Evolutionary conservation across 192 early-diverging fungal species (phyloP).

Genomic region (Podila verticillata): DNA sequence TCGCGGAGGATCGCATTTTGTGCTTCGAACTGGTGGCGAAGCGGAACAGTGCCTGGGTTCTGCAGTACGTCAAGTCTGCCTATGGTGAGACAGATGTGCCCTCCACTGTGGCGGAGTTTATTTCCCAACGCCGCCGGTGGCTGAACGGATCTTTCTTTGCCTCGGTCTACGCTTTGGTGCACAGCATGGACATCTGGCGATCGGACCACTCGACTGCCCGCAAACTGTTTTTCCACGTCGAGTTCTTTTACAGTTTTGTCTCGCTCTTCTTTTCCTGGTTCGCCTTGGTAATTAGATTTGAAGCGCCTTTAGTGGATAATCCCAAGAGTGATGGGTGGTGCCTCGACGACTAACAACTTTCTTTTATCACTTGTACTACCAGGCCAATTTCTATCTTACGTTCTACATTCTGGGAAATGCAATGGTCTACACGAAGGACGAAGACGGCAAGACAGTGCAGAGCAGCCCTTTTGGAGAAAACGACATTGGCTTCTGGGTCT

Average conservation of each 20-base stretch:
- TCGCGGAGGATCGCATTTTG: slow-evolving; percentile 87
- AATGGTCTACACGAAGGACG: slow-evolving; percentile 42
- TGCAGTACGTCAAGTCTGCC: slow-evolving; percentile 77
- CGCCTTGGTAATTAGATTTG: slow-evolving; percentile 65
- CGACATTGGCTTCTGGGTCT: slow-evolving; percentile 60
- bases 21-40: slow-evolving; percentile 90
- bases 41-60: slow-evolving; percentile 67
- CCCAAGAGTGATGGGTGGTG: not conserved
- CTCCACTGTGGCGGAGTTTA: slow-evolving; percentile 82
- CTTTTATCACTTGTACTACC: slow-evolving; percentile 2
- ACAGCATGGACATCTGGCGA: slow-evolving; percentile 82
- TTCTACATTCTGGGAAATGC: slow-evolving; percentile 85
- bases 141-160: slow-evolving; percentile 97
- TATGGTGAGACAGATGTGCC: slow-evolving; percentile 89
- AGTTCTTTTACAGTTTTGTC: slow-evolving; percentile 86
- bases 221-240: slow-evolving; percentile 77
- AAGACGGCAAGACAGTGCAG: slow-evolving; percentile 26
- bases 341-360: not conserved
- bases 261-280: slow-evolving; percentile 92
- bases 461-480: slow-evolving; percentile 49
- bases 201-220: slow-evolving; percentile 78
- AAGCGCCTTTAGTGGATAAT: slow-evolving; percentile 31
- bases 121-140: slow-evolving; percentile 97
- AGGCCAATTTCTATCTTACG: slow-evolving; percentile 89
- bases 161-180: slow-evolving; percentile 82